Evolutionary conservation across 2,329 filamentous ascomycete species (phyloP).

Genomic region (Phialophora chinensis): DNA sequence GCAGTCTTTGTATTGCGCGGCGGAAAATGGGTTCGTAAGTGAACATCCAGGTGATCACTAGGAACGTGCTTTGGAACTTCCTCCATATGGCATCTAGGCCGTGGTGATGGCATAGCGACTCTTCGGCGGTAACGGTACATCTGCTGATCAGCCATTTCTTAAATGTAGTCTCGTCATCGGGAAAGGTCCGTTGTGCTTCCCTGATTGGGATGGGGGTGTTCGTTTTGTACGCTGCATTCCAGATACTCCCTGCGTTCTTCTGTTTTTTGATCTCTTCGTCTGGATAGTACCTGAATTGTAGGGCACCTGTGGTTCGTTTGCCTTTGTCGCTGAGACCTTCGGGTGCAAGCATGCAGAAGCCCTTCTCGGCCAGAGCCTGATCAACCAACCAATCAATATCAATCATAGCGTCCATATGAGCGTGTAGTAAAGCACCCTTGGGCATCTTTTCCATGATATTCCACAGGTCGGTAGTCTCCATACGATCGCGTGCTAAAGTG

Average conservation of each 20-base stretch:
- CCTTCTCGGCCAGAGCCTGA: constrained; percentile 62
- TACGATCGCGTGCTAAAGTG: constrained; percentile 78
- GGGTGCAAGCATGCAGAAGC: constrained; percentile 41
- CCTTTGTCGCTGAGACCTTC: constrained; percentile 34
- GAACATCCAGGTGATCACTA: constrained; percentile 73
- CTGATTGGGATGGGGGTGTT: constrained; percentile 64
- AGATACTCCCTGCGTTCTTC: constrained; percentile 57
- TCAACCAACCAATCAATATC: constrained; percentile 81
- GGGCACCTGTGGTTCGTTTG: constrained; percentile 22
- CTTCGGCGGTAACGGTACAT: constrained; percentile 72
- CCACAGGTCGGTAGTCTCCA: constrained; percentile 86
- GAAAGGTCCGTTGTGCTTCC: constrained; percentile 74
- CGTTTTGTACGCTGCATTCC: constrained; percentile 68
- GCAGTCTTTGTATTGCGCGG: constrained; percentile 72
- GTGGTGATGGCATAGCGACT: constrained; percentile 79
- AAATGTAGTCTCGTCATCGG: constrained; percentile 73
- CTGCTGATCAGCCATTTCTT: constrained; percentile 76
- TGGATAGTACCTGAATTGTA: constrained; percentile 37
- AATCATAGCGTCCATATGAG: constrained; percentile 89
- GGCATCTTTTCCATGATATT: constrained; percentile 83
- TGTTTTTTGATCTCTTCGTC: constrained; percentile 37
- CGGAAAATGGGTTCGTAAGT: constrained; percentile 92
- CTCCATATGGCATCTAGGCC: constrained; percentile 84
- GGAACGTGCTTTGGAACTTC: constrained; percentile 78
- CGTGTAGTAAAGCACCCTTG: constrained; percentile 84